Conservation (phyloP, 2,329 filamentous ascomycete species). For the Penicillium sp. region DNA sequence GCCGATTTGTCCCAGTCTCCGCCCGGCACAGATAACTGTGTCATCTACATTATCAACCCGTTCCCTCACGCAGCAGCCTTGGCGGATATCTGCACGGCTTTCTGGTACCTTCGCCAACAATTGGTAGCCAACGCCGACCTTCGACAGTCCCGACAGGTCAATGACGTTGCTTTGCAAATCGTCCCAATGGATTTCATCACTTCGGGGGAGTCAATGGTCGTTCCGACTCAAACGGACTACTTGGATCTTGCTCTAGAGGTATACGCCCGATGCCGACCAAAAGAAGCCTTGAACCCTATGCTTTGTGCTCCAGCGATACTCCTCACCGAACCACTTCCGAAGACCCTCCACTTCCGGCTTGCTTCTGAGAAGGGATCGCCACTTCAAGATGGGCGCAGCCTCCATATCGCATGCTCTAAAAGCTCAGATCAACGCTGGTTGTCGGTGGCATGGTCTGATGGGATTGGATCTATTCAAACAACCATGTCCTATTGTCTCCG, state of each 20-base stretch:
- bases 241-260: slow-evolving; percentile 53
- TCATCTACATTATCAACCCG: slow-evolving; percentile 58
- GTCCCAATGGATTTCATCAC: slow-evolving; percentile 54
- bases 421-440: slow-evolving; percentile 56
- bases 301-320: slow-evolving; percentile 52
- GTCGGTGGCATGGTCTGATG: slow-evolving; percentile 58
- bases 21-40: slow-evolving; percentile 41
- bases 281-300: slow-evolving; percentile 36
- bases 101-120: slow-evolving; percentile 54
- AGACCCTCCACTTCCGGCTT: slow-evolving; percentile 53
- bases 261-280: slow-evolving; percentile 55
- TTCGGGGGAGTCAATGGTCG: slow-evolving; percentile 49
- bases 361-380: slow-evolving; percentile 51
- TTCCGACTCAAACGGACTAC: slow-evolving; percentile 49
- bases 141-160: slow-evolving; percentile 28
- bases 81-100: slow-evolving; percentile 54
- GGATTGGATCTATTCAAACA: slow-evolving; percentile 51
- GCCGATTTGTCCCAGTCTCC: slow-evolving; percentile 33
- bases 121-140: slow-evolving; percentile 44
- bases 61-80: slow-evolving; percentile 46
- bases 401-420: slow-evolving; percentile 57
- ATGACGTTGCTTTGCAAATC: slow-evolving; percentile 56
- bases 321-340: slow-evolving; percentile 51
- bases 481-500: slow-evolving; percentile 53
- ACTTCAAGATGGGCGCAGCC: slow-evolving; percentile 53